Percentiles rank a stretch among this genome's conserved stretches.
These are phyloP conservation scores for Syzygium malaccense DNA, from an alignment of 441 rosid species.

Conservation along the genomic window DNA sequence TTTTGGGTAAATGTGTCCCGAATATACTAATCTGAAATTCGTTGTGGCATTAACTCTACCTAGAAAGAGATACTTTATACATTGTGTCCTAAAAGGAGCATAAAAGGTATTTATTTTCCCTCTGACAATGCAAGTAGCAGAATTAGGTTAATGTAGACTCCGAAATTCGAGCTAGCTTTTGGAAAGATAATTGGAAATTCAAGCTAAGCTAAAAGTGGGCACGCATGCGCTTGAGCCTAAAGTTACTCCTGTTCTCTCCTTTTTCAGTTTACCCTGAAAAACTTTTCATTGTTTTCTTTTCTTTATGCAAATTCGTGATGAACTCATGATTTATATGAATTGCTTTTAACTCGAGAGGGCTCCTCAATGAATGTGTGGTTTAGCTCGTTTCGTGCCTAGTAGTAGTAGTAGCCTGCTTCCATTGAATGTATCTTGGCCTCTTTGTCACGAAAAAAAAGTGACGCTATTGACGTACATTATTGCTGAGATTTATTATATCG, in stretches of 20 bases:
- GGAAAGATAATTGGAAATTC: neutral
- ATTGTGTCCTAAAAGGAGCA: neutral
- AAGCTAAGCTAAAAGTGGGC: neutral
- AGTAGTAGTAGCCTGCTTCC: neutral
- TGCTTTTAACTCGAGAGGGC: neutral
- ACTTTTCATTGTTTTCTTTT: neutral
- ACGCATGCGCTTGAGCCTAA: neutral
- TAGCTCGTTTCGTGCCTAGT: neutral
- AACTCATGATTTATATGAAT: neutral
- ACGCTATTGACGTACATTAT: neutral
- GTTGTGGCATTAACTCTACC: neutral
- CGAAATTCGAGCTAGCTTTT: neutral
- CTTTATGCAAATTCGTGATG: neutral
- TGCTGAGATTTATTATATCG: neutral
- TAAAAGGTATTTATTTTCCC: neutral
- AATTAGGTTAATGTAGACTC: neutral
- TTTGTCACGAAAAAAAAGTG: neutral
- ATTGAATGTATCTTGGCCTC: neutral
- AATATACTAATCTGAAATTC: neutral
- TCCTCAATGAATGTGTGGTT: neutral
- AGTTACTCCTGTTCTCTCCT: neutral
- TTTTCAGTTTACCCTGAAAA: neutral
- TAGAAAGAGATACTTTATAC: neutral
- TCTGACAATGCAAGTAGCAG: neutral
- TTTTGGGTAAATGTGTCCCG: accelerated